These are phyloP conservation scores for Cornus kousa DNA, from an alignment of 148 eudicot species.

Conservation along the genomic window DNA sequence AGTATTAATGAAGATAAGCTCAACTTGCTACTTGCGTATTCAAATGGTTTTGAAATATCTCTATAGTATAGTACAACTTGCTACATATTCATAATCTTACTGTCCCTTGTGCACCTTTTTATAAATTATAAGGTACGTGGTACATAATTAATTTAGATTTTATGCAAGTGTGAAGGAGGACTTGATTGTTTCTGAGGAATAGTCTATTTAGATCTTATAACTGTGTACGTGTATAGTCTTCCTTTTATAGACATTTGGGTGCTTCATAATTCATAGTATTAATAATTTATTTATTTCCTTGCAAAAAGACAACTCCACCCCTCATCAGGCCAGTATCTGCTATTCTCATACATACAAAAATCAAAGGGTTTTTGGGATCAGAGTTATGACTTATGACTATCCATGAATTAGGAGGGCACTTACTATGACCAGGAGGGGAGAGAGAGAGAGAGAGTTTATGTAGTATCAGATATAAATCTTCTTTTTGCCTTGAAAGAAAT, in stretches of 20 bases:
- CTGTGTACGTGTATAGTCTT: background rate
- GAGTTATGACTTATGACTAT: conserved; percentile 24
- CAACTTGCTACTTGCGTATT: conserved; percentile 21
- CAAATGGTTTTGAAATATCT: background rate
- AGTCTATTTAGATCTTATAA: too few relatives aligned
- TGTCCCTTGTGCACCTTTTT: conserved; percentile 13
- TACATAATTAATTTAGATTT: background rate
- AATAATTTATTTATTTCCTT: background rate
- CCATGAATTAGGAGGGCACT: conserved; percentile 26
- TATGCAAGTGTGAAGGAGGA: background rate
- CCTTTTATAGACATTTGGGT: background rate
- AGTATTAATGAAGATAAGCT: conserved; percentile 21
- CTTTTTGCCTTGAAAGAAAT: conserved; percentile 45
- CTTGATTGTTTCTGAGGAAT: background rate
- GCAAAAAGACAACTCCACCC: conserved; percentile 21
- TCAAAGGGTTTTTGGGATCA: conserved; percentile 30
- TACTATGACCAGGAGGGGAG: conserved; percentile 20
- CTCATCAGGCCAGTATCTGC: background rate
- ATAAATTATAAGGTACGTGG: background rate
- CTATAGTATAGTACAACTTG: background rate
- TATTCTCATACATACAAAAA: conserved; percentile 1
- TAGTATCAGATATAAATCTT: conserved; percentile 26
- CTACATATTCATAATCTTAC: background rate
- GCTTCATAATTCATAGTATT: background rate
- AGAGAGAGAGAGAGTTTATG: background rate